Conservation (phyloP, 208 protist species). For the Acanthamoeba sp. region DNA sequence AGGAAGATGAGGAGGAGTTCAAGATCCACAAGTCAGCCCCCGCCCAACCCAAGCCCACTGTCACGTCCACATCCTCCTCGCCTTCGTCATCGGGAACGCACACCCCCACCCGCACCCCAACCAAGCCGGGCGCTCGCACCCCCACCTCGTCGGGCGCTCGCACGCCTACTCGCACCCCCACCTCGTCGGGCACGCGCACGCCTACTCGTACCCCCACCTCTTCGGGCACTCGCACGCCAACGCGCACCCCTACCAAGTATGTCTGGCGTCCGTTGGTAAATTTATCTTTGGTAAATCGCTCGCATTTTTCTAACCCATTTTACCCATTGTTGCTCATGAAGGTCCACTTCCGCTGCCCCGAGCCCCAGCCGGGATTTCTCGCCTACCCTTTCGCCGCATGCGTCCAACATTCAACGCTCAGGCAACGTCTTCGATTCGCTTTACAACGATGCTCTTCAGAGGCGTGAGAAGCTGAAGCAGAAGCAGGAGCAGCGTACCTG, state of each 20-base stretch:
- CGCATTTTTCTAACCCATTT: no score
- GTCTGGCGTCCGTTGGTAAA: no score
- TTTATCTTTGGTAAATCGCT: no score
- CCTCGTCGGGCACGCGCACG: background rate
- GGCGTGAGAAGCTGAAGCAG: slow-evolving; percentile 19
- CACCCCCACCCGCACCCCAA: background rate
- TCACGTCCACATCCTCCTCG: background rate
- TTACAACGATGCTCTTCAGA: slow-evolving; percentile 47
- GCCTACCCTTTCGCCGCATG: slow-evolving; percentile 7
- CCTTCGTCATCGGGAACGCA: background rate
- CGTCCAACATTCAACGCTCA: background rate
- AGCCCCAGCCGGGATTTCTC: background rate
- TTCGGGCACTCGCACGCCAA: background rate
- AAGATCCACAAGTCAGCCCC: slow-evolving; percentile 15
- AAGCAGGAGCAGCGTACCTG: slow-evolving; percentile 11
- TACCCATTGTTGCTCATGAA: no score
- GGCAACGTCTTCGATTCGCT: slow-evolving; percentile 66
- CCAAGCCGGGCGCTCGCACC: background rate
- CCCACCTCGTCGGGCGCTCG: background rate
- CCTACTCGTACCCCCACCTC: background rate
- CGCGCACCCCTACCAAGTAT: background rate
- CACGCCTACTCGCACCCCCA: background rate
- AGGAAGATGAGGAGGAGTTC: slow-evolving; percentile 13
- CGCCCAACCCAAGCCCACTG: background rate
- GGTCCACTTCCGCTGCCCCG: no score